Conservation (phyloP, 2,329 filamentous ascomycete species). For the Penicillium sp. region DNA sequence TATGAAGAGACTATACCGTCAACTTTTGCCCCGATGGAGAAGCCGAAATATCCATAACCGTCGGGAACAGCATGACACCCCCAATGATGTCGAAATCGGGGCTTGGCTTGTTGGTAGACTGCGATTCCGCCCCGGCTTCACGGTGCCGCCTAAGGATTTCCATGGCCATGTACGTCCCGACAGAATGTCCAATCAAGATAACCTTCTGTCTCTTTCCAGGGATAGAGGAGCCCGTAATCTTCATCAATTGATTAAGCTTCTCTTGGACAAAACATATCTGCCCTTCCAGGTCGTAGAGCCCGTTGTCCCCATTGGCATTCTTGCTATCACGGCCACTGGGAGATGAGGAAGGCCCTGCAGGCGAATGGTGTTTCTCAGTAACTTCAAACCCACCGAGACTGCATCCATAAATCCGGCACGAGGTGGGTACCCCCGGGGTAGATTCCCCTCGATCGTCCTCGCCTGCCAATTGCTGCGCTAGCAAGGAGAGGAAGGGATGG, state of each 20-base stretch:
- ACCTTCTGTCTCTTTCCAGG: constrained; percentile 44
- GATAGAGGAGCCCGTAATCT: background rate
- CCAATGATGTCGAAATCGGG: constrained; percentile 45
- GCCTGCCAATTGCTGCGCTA: constrained; percentile 31
- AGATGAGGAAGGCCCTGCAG: background rate
- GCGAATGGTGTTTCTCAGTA: constrained; percentile 2
- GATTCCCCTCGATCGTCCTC: no score
- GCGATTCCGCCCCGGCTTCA: constrained; percentile 22
- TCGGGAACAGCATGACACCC: constrained; percentile 73
- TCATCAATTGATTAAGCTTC: constrained; percentile 47
- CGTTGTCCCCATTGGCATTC: background rate
- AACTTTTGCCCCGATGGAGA: constrained; percentile 64
- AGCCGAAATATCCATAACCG: constrained; percentile 70
- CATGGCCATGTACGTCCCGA: constrained; percentile 72
- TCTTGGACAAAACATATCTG: constrained; percentile 56
- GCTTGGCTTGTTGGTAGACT: background rate
- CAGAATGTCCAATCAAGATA: constrained; percentile 73
- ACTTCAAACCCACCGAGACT: constrained; percentile 43
- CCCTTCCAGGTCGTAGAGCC: constrained; percentile 48
- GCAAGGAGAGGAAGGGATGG: constrained; percentile 46
- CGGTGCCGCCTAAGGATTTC: constrained; percentile 67
- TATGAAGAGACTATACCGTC: constrained; percentile 31
- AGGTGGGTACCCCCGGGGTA: background rate
- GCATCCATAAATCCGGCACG: constrained; percentile 38
- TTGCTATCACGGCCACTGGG: background rate